These are phyloP conservation scores for Phaeotremella fagi DNA, from an alignment of 768 basidiomycete species.

Conservation along the genomic window DNA sequence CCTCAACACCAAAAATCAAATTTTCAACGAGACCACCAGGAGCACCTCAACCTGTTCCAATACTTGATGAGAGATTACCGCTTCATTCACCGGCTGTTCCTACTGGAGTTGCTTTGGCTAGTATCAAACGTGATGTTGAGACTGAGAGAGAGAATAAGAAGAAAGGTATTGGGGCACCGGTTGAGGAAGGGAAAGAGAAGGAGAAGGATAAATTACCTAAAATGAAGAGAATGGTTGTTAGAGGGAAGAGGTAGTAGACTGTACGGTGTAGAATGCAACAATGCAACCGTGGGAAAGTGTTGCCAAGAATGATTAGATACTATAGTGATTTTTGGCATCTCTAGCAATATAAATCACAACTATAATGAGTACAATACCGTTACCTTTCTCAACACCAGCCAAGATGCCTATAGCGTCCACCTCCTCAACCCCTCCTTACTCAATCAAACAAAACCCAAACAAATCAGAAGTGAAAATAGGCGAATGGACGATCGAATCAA, in stretches of 20 bases:
- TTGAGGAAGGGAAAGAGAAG: conserved; percentile 16
- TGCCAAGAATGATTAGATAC: neutral
- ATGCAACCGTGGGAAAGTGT: neutral
- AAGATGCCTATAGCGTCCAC: neutral
- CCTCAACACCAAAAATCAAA: conserved; percentile 53
- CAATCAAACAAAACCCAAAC: neutral
- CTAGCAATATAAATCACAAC: neutral
- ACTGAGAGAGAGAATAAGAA: conserved; percentile 53
- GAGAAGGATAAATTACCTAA: conserved; percentile 35
- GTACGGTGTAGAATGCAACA: neutral
- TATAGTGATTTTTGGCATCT: neutral
- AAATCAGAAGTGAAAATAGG: conserved; percentile 44
- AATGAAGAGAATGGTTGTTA: conserved; percentile 47
- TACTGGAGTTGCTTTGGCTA: conserved; percentile 71
- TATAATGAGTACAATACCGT: neutral
- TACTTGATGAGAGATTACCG: conserved; percentile 68
- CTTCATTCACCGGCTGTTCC: conserved; percentile 73
- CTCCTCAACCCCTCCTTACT: neutral
- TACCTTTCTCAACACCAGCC: conserved; percentile 7
- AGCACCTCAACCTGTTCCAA: conserved; percentile 71
- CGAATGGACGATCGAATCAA: conserved; percentile 43
- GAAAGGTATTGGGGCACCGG: conserved; percentile 42
- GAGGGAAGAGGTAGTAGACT: conserved; percentile 40
- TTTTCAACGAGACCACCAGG: conserved; percentile 58
- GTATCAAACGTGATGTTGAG: conserved; percentile 80